phyloP scores from a whole-genome alignment of 1,284 basidiomycete species.

The Heliocybe sulcata region DNA sequence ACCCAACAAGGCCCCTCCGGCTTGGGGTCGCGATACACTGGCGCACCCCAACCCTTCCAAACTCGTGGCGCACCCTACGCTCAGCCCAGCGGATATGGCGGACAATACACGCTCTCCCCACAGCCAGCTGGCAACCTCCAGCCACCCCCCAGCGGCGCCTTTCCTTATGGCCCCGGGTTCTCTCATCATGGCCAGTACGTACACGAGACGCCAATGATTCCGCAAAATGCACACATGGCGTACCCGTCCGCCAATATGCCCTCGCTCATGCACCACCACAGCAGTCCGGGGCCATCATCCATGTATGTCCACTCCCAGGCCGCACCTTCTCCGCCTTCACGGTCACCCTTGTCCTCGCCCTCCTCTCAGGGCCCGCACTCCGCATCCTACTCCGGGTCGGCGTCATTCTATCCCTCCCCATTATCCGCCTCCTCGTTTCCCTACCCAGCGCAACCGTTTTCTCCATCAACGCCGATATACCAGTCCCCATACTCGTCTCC shows the following conservation, averaged over 20 bases:
- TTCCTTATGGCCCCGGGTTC: conserved; percentile 16
- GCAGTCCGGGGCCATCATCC: conserved; percentile 20
- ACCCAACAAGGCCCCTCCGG: neutral
- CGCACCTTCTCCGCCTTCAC: conserved; percentile 24
- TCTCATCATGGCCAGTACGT: conserved; percentile 16
- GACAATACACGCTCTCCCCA: neutral
- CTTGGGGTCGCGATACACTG: neutral
- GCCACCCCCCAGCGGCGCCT: conserved; percentile 4
- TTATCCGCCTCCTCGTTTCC: conserved; percentile 29
- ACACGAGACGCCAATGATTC: conserved; percentile 22
- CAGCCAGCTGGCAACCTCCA: neutral
- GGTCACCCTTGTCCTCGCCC: conserved; percentile 18
- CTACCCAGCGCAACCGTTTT: conserved; percentile 36
- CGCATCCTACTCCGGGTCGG: conserved; percentile 19
- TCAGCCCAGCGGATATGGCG: neutral
- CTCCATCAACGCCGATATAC: conserved; percentile 26
- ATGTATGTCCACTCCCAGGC: conserved; percentile 24
- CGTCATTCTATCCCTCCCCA: conserved; percentile 29
- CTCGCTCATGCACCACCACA: conserved; percentile 23
- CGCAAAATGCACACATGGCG: conserved; percentile 25
- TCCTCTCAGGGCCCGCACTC: conserved; percentile 13
- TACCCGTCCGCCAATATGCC: conserved; percentile 13
- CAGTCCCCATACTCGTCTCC: conserved; percentile 27
- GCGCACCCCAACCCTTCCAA: neutral
- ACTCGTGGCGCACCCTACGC: neutral